phyloP scores from a whole-genome alignment of 176 grass and related monocot genomes.

The Tillandsia leiboldiana region DNA sequence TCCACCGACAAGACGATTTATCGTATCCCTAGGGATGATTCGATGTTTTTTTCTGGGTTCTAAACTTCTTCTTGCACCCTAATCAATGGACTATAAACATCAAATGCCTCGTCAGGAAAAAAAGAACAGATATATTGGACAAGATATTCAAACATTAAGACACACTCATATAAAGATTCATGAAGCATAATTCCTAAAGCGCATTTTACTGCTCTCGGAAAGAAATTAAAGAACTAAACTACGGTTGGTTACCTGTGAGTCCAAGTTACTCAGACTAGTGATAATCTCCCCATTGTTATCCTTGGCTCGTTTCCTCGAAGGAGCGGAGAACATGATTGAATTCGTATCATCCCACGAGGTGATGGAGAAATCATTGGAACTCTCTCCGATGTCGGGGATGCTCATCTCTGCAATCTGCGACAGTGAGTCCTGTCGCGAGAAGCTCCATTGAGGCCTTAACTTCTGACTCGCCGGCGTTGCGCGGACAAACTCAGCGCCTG shows the following conservation, averaged over 20 bases:
- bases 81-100: no score
- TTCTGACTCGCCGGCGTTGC: conserved; percentile 22
- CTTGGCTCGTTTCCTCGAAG: conserved; percentile 12
- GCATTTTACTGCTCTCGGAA: not conserved
- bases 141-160: not conserved
- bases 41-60: no score
- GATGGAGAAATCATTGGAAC: conserved; percentile 55
- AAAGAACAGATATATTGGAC: no score
- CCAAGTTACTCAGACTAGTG: conserved; percentile 24
- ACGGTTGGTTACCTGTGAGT: conserved; percentile 11
- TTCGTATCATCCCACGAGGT: conserved; percentile 88
- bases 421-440: conserved; percentile 53
- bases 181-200: not conserved
- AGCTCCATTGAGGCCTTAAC: conserved; percentile 57
- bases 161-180: not conserved
- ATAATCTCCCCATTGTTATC: conserved; percentile 20
- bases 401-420: conserved; percentile 29
- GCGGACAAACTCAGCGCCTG: conserved; percentile 5
- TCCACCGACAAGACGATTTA: no score
- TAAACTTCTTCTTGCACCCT: no score
- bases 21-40: no score
- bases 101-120: no score
- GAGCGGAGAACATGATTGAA: conserved; percentile 45
- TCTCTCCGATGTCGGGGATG: conserved; percentile 30
- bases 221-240: not conserved